These are phyloP conservation scores for Wallemia ichthyophaga DNA, from an alignment of 1,284 basidiomycete species.

Conservation along the genomic window DNA sequence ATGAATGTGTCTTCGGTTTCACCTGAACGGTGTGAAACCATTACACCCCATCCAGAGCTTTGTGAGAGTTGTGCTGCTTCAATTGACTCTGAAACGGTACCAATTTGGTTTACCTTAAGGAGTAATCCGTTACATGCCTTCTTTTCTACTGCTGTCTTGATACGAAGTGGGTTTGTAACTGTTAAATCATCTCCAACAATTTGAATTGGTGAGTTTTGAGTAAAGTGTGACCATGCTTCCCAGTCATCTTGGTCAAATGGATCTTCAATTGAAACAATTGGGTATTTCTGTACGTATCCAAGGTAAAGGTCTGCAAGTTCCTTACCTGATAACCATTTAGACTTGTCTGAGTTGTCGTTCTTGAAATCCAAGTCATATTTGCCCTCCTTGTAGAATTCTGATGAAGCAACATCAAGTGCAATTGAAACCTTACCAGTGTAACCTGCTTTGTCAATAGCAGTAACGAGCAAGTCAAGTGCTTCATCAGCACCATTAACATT, in stretches of 20 bases:
- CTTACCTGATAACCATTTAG: conserved; percentile 75
- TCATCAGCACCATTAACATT: conserved; percentile 93
- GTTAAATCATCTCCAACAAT: conserved; percentile 96
- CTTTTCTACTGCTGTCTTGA: conserved; percentile 98
- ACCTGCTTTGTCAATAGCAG: conserved; percentile 90
- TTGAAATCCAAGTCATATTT: conserved; percentile 99
- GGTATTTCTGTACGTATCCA: conserved; percentile 61
- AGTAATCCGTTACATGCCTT: conserved; percentile 98
- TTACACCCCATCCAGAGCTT: conserved; percentile 92
- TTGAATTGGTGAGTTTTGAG: conserved; percentile 35
- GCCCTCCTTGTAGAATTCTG: conserved; percentile 99
- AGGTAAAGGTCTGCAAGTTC: conserved; percentile 88
- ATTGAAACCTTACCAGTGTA: conserved; percentile 98
- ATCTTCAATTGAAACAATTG: conserved; percentile 91
- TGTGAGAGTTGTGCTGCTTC: conserved; percentile 91
- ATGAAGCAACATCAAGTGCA: conserved; percentile 92
- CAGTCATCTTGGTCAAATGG: conserved; percentile 99
- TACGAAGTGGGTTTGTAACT: conserved; percentile 89
- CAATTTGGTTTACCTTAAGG: conserved; percentile 85
- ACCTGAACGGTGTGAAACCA: conserved; percentile 96
- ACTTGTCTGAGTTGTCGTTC: conserved; percentile 94
- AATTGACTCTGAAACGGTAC: conserved; percentile 95
- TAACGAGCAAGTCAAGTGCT: conserved; percentile 77
- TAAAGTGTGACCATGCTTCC: conserved; percentile 91
- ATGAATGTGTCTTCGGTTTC: conserved; percentile 81